These are phyloP conservation scores for Fragosphaeria purpurea DNA, from an alignment of 2,329 filamentous ascomycete genomes.

Conservation along the genomic window DNA sequence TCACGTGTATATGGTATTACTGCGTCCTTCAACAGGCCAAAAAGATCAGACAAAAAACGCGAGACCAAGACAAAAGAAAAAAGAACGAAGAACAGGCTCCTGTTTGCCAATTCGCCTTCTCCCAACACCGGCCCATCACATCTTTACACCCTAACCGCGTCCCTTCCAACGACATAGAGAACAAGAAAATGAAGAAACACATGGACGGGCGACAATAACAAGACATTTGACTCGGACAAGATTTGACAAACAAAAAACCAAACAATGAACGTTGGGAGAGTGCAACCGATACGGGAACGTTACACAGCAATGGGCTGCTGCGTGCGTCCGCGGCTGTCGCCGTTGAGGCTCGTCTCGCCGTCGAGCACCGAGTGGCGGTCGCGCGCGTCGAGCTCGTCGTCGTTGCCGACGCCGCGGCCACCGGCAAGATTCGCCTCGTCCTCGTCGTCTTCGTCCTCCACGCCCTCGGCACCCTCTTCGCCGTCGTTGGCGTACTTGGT, in stretches of 20 bases:
- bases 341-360: slow-evolving; percentile 42
- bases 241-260: too few species aligned
- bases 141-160: too few species aligned
- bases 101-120: neutral
- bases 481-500: slow-evolving; percentile 56
- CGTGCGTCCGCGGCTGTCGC: slow-evolving; percentile 46
- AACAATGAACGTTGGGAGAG: too few species aligned
- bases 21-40: too few species aligned
- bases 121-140: too few species aligned
- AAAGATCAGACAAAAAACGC: neutral
- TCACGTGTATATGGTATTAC: too few species aligned
- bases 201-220: too few species aligned
- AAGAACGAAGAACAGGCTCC: neutral
- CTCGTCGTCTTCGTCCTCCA: slow-evolving; percentile 48
- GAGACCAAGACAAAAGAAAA: neutral
- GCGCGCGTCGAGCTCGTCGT: slow-evolving; percentile 18
- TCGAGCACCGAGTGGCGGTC: slow-evolving; percentile 37
- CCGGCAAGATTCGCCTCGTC: slow-evolving; percentile 15
- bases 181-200: too few species aligned
- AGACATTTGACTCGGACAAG: too few species aligned
- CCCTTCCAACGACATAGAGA: too few species aligned
- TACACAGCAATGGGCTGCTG: slow-evolving; percentile 41
- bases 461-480: too few species aligned
- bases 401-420: slow-evolving; percentile 10
- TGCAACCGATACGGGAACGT: slow-evolving; percentile 2